Evolutionary conservation across 495 filamentous ascomycete genomes (phyloP).

Genomic region (Aspergillus steynii): DNA sequence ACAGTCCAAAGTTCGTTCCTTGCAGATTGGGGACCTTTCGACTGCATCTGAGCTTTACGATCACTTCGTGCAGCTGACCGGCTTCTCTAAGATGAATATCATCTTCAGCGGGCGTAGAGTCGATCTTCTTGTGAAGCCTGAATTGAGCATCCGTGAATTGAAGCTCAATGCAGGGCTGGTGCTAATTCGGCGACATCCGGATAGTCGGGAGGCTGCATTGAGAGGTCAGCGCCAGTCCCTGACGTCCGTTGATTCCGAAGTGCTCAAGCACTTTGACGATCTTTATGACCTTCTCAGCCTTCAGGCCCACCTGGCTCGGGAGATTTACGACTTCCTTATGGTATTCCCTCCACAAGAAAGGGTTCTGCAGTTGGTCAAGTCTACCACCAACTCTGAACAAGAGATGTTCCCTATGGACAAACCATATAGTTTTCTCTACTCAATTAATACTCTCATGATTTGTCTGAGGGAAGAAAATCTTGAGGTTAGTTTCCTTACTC

Average conservation of each 20-base stretch:
- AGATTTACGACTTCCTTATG: conserved; percentile 74
- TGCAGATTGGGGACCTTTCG: conserved; percentile 67
- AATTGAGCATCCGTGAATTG: conserved; percentile 40
- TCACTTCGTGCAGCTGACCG: conserved; percentile 62
- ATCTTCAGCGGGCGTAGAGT: conserved; percentile 53
- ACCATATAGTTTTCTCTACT: conserved; percentile 76
- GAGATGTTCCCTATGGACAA: conserved; percentile 67
- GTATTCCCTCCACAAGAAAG: conserved; percentile 70
- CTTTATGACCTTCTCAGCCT: conserved; percentile 80
- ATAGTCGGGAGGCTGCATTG: conserved; percentile 33
- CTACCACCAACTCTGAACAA: conserved; percentile 49
- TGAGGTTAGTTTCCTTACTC: conserved; percentile 30
- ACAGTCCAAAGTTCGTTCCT: conserved; percentile 54
- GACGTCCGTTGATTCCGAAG: conserved; percentile 65
- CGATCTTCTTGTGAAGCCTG: conserved; percentile 42
- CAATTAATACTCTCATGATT: conserved; percentile 59
- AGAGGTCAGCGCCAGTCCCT: conserved; percentile 34
- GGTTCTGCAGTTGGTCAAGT: conserved; percentile 58
- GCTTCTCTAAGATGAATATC: conserved; percentile 65
- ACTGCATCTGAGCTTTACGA: conserved; percentile 67
- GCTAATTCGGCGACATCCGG: conserved; percentile 49
- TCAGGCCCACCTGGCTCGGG: conserved; percentile 68
- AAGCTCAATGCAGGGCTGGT: conserved; percentile 61
- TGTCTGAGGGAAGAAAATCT: conserved; percentile 49
- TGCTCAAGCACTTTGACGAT: conserved; percentile 82